Conservation (phyloP, 2,329 filamentous ascomycete genomes). For the Conoideocrella luteorostrata region DNA sequence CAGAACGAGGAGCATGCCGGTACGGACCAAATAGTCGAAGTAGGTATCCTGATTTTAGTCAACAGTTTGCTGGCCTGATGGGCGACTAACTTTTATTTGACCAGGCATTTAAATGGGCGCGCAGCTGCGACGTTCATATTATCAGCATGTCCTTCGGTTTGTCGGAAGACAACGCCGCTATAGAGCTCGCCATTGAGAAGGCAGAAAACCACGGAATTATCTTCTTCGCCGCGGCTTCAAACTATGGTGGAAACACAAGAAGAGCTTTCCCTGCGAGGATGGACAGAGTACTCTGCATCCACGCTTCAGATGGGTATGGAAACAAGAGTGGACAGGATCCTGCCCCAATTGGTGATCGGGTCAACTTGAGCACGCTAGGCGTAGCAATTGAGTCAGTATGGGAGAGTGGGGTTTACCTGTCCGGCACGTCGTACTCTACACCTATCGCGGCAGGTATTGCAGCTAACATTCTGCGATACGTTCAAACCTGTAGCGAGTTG, state of each 20-base stretch:
- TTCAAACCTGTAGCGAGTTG: too few species aligned
- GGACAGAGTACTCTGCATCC: neutral
- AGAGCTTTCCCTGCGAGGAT: neutral
- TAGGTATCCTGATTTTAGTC: too few species aligned
- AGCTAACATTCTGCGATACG: neutral
- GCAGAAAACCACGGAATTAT: neutral
- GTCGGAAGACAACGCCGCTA: neutral
- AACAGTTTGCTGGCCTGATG: too few species aligned
- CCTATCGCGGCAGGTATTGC: neutral
- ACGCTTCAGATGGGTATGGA: neutral
- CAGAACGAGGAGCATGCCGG: too few species aligned
- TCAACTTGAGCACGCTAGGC: neutral
- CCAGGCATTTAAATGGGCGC: constrained; percentile 9
- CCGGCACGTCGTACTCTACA: neutral
- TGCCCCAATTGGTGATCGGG: neutral
- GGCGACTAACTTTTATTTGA: too few species aligned
- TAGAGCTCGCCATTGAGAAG: neutral
- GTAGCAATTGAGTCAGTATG: neutral
- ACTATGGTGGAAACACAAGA: neutral
- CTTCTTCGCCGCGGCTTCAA: neutral
- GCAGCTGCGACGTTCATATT: constrained; percentile 5
- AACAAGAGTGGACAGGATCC: neutral
- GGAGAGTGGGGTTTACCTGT: neutral
- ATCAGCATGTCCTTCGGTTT: constrained; percentile 8
- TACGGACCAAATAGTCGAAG: too few species aligned